Evolutionary conservation across 2,329 filamentous ascomycete species (phyloP), one percentile per base, ranked within the genome.

Genomic region (Hypoxylon sp.): DNA sequence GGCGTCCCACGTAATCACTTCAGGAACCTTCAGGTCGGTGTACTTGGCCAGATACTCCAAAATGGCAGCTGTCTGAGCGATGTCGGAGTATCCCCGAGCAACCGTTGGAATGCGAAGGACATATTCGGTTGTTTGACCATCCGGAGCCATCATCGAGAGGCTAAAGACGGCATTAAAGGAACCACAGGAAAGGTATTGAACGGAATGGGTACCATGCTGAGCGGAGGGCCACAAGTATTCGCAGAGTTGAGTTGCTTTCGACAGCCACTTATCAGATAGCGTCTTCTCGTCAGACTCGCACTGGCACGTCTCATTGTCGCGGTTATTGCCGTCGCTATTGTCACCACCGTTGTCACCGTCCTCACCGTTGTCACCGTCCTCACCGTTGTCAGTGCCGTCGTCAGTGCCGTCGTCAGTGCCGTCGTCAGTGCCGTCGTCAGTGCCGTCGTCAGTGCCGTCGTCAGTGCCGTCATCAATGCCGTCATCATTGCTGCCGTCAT

Each of bases 1-100:
- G 11, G 34, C 41, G 21, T 69, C 67, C 59, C 63, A 69, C 2
- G 19, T 34, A 28, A 69, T 69, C 0, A 69, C 55, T 17, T 57
- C 36, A 2, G 67, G 63, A 1, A 55, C 63, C 19, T 67, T 69
- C 5, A 67, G 51, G n/a, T 57, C 32, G 4, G 66, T 49, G 23
- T 14, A 49, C 19, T 50, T 25, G 34, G 34, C 17, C 21, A 69
- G 5, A 25, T 60, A 60, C 21, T 66, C 55, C 30, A 60, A 34
- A 48, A 65, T 63, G 13, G 51, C 51, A 9, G 36, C 63, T 41
- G 57, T 34, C 10, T 11, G 46, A 1, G n/a, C 5, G 0, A 61
- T 13, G 23, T 6, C 5, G 3, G 5, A 13, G 2, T 46, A 3
- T 1, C 7, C 4, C 17, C 25, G 17, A 41, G 5, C 1, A 17